Evolutionary conservation across 2,329 filamentous ascomycete genomes (phyloP), one percentile per base, ranked within the genome.

Genomic region (Pseudocercospora pini-densiflorae): DNA sequence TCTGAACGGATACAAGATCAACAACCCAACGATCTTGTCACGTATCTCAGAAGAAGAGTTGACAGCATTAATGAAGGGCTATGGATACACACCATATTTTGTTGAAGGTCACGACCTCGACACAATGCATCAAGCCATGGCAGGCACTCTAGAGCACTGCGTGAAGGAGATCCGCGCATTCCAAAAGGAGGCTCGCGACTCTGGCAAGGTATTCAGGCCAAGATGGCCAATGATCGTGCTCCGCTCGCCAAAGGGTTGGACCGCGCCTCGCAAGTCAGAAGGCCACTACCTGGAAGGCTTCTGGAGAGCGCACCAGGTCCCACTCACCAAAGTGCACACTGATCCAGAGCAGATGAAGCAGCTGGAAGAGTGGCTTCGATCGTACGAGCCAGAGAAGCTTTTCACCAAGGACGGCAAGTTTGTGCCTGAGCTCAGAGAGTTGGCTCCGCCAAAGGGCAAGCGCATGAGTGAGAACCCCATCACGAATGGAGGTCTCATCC

Each of bases 1-100:
- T 77, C 83, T 94, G 36, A 94, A 94, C 73, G 91, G 91, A 55
- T 94, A 93, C 85, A 94, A 94, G 83, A 93, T 93, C 82, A 92
- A 92, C 82, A 92, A 92, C 78, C 90, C 90, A 8, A 93, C 89
- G 5, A 76, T 94, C 0, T 85, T 93, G 16, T 88, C 91, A 14
- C 88, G 91, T 70, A 90, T 94, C 74, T 87, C 87, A 51, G 90
- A 93, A 76, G 87, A 90, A 68, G 91, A 94, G 79, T 83, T 94
- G 5, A 85, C 88, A 71, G 81, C 84, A 24, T 82, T 94, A 19
- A 91, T 94, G 78, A 70, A 86, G 49, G 91, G 91, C 31, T 93
- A 93, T 73, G 91, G 91, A 70, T 94, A 90, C 88, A 87, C 88
- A 58, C 91, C 91, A 8, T 93, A 92, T 79, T 92, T 93, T 72